Base-by-base conservation (phyloP, 2,329 filamentous ascomycete species). In the Colletotrichum musicola region DNA sequence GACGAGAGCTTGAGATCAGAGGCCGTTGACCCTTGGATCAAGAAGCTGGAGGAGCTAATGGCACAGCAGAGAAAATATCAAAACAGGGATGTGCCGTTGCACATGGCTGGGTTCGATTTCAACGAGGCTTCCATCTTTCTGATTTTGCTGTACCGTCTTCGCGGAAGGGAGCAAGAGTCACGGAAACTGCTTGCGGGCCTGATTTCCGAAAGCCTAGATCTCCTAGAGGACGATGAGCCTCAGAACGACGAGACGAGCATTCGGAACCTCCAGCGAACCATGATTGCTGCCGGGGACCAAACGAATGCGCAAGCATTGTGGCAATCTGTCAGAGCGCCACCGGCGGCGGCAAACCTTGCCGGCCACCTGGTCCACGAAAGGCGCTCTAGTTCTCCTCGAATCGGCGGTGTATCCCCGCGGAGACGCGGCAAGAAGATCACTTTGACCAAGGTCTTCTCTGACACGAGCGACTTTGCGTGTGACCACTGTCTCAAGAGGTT, bases 51-150 rank as follows among this genome's bases (percentile, higher is more conserved):
- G 61, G 72, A 71, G 51, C 76, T 83, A 5, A 78, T 78, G 63
- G 63, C 71, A 5, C 79, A 81, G 73, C 80, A 82, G 57, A 75
- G 74, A 61, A 74, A 75, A 27, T 79, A 82, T 20, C 78, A 80
- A 57, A 80, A 80, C 60, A 73, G 75, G 3, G 77, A 83, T 22
- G 80, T 83, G 70, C 81, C 81, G 4, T 72, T 79, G 20, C 75
- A 77, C 63, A 81, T 82, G 72, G 76, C 80, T 1, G 81, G 81
- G 0, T 81, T 80, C 0, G 81, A 83, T 40, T 76, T 82, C 68
- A 83, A 83, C 58, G 77, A 78, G 2, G 81, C 81, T 0, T 77
- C 79, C 16, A 78, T 83, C 22, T 83, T 81, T 68, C 75, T 82
- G 12, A 76, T 79, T 1, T 73, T 81, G 14, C 77, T 82, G 61